Percentiles rank a stretch among this genome's conserved stretches.
Evolutionary conservation across 2,329 filamentous ascomycete species (phyloP).

Genomic region (Trichoderma gracile): DNA sequence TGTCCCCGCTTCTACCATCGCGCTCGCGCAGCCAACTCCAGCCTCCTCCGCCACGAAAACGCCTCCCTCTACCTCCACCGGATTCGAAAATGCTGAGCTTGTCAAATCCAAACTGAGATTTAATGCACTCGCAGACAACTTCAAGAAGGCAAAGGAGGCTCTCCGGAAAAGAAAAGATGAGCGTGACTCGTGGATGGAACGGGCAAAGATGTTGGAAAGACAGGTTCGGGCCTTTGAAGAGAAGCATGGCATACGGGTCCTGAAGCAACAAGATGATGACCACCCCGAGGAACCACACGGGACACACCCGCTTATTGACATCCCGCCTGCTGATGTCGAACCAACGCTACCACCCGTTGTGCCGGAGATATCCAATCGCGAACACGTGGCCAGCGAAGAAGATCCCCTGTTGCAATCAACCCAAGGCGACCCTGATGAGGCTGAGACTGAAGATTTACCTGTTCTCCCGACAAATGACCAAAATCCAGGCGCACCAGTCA

Average conservation of each 20-base stretch:
- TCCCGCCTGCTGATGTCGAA: neutral
- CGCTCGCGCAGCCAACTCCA: neutral
- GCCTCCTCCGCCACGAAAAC: neutral
- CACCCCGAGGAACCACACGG: neutral
- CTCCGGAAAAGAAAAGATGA: slow-evolving; percentile 45
- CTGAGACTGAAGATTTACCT: slow-evolving; percentile 31
- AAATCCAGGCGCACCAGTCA: slow-evolving; percentile 22
- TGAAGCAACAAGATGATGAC: slow-evolving; percentile 27
- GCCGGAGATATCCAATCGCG: slow-evolving; percentile 23
- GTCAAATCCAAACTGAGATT: slow-evolving; percentile 44
- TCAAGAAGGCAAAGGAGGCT: slow-evolving; percentile 44
- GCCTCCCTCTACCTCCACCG: neutral
- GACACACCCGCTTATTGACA: slow-evolving; percentile 30
- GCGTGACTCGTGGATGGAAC: slow-evolving; percentile 48
- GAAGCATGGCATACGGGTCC: slow-evolving; percentile 39
- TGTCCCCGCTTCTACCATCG: neutral
- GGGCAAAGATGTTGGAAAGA: slow-evolving; percentile 46
- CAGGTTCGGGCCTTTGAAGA: slow-evolving; percentile 48
- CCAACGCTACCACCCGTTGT: slow-evolving; percentile 11
- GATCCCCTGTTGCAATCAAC: slow-evolving; percentile 29
- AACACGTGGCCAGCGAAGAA: slow-evolving; percentile 20
- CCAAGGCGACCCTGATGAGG: slow-evolving; percentile 27
- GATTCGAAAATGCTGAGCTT: slow-evolving; percentile 35
- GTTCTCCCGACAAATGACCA: slow-evolving; percentile 27
- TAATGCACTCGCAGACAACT: slow-evolving; percentile 43